Conservation (phyloP, 257 asterid genomes). For the Ajuga chamaepitys region DNA sequence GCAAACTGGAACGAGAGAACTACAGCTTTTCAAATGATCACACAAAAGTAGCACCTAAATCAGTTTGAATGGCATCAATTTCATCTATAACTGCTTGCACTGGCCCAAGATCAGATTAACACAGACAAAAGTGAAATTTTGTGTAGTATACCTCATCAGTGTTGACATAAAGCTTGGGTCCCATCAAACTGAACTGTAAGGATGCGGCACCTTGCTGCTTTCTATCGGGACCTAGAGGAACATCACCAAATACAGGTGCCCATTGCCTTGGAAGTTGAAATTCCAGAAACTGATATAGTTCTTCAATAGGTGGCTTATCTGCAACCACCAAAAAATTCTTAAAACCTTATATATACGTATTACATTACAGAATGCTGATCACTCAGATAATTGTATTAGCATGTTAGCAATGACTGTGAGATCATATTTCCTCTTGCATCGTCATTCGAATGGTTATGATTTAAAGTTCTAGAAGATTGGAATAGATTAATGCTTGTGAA, state of each 20-base stretch:
- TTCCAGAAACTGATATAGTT: constrained; percentile 64
- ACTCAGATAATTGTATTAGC: neutral
- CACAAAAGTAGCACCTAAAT: neutral
- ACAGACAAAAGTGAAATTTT: neutral
- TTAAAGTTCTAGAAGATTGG: neutral
- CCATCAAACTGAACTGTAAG: constrained; percentile 75
- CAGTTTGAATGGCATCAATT: neutral
- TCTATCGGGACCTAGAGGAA: constrained; percentile 66
- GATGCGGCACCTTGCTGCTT: constrained; percentile 63
- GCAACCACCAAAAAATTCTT: constrained; percentile 19
- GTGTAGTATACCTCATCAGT: constrained; percentile 41
- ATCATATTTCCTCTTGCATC: neutral
- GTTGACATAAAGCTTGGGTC: constrained; percentile 73
- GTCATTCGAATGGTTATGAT: neutral
- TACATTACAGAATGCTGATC: neutral
- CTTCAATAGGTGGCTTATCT: constrained; percentile 83
- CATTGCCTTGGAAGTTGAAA: constrained; percentile 77
- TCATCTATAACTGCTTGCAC: constrained; percentile 5
- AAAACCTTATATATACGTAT: neutral
- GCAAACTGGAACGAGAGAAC: neutral
- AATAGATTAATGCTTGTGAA: neutral
- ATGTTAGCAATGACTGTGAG: neutral
- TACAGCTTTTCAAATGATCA: neutral
- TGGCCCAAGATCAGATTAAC: neutral
- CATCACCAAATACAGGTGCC: constrained; percentile 82